phyloP scores from a whole-genome alignment of 2,329 filamentous ascomycete genomes.

The Trichoderma guizhouense region DNA sequence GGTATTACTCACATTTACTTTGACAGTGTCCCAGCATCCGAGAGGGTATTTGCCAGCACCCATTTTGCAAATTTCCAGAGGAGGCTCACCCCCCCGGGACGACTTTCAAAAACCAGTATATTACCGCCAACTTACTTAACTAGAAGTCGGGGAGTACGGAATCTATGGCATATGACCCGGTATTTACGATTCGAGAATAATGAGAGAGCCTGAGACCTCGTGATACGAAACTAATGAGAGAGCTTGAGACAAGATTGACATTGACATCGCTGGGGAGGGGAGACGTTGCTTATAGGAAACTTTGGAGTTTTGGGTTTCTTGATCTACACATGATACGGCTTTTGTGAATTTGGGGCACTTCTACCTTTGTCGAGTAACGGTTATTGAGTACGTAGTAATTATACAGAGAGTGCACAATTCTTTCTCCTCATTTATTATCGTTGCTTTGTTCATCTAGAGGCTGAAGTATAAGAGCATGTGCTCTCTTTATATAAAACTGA shows the following conservation, averaged over 20 bases:
- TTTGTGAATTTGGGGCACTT: background rate
- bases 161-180: background rate
- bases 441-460: background rate
- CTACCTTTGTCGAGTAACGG: background rate
- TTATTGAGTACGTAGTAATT: background rate
- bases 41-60: constrained; percentile 50
- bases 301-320: background rate
- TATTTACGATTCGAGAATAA: background rate
- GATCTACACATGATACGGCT: background rate
- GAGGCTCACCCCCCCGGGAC: constrained; percentile 57
- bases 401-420: background rate
- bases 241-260: background rate
- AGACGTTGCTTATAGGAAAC: background rate
- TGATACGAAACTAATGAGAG: background rate
- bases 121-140: constrained; percentile 25
- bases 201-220: background rate
- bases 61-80: constrained; percentile 53
- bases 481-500: background rate
- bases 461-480: background rate
- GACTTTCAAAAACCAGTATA: constrained; percentile 40
- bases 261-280: background rate
- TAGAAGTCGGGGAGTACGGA: constrained; percentile 18
- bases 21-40: constrained; percentile 51
- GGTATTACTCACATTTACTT: background rate
- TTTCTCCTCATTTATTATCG: background rate